phyloP scores from a whole-genome alignment of 306 rosid species.

The Mimosa pudica region DNA sequence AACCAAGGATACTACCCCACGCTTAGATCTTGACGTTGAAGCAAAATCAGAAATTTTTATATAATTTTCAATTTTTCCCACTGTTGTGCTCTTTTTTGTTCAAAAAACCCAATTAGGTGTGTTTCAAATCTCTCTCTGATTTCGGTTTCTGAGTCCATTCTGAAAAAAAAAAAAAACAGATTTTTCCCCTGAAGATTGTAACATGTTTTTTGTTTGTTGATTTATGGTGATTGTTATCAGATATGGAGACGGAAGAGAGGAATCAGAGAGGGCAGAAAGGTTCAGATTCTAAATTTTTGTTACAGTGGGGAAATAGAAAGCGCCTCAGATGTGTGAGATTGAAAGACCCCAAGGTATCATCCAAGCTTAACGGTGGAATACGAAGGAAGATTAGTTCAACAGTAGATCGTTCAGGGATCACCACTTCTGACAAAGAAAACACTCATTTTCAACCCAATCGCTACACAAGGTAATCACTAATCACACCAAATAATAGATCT shows the following conservation, averaged over 20 bases:
- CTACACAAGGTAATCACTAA: constrained; percentile 46
- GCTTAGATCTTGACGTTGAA: constrained; percentile 37
- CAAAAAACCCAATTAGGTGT: background rate
- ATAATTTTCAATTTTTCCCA: background rate
- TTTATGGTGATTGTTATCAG: constrained; percentile 21
- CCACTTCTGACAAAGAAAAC: constrained; percentile 51
- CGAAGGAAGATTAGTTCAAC: constrained; percentile 49
- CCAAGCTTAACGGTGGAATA: constrained; percentile 56
- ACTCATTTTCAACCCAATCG: constrained; percentile 62
- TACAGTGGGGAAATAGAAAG: constrained; percentile 79
- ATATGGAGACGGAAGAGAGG: constrained; percentile 71
- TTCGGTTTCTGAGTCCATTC: constrained; percentile 9
- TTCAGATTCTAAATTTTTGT: constrained; percentile 64
- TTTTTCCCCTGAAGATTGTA: background rate
- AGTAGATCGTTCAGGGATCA: constrained; percentile 45
- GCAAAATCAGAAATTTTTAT: background rate
- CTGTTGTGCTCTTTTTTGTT: background rate
- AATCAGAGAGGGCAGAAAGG: constrained; percentile 53
- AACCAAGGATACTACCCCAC: background rate
- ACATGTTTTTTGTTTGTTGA: background rate
- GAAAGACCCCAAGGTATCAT: constrained; percentile 66
- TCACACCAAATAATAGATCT: constrained; percentile 32
- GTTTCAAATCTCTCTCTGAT: background rate
- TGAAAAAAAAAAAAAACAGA: constrained; percentile 13
- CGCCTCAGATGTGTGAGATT: constrained; percentile 70